Conservation (phyloP, 495 filamentous ascomycete genomes). For the Lichina pygmaea region DNA sequence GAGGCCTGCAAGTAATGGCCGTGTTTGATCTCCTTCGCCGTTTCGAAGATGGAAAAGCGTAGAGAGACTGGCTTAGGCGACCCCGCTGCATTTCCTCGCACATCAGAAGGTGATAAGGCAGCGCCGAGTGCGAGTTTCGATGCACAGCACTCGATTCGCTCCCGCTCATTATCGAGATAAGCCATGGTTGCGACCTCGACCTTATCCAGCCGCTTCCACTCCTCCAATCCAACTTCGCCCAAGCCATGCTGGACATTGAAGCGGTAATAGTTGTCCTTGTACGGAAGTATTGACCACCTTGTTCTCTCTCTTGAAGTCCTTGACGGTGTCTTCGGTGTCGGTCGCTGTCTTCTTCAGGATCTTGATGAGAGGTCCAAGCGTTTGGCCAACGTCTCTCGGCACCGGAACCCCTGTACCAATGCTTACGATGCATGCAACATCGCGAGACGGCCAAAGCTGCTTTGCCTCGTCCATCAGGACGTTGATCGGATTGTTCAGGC, state of each 20-base stretch:
- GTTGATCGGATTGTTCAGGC: slow-evolving; percentile 4
- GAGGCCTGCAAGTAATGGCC: no score
- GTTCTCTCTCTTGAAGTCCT: background rate
- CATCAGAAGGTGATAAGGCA: no score
- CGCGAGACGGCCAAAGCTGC: background rate
- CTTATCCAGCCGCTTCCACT: background rate
- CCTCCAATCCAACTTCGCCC: background rate
- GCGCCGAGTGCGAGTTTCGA: background rate
- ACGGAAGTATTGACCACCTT: no score
- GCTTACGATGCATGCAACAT: slow-evolving; percentile 1
- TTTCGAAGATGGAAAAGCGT: no score
- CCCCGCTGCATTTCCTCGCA: no score
- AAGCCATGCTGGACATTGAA: slow-evolving; percentile 1
- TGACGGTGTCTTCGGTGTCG: background rate
- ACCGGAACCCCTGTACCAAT: slow-evolving; percentile 1
- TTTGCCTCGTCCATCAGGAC: background rate
- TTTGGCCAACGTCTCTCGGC: background rate
- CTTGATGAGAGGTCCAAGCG: background rate
- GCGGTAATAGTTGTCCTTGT: background rate
- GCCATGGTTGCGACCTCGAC: background rate
- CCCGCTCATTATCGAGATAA: background rate
- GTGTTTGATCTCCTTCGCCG: no score
- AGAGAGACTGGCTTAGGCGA: no score
- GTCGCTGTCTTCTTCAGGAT: background rate
- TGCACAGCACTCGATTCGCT: background rate